Evolutionary conservation across 805 yeast genomes (phyloP), one percentile per base, ranked within the genome.

Genomic region (Myxozyma monticola): DNA sequence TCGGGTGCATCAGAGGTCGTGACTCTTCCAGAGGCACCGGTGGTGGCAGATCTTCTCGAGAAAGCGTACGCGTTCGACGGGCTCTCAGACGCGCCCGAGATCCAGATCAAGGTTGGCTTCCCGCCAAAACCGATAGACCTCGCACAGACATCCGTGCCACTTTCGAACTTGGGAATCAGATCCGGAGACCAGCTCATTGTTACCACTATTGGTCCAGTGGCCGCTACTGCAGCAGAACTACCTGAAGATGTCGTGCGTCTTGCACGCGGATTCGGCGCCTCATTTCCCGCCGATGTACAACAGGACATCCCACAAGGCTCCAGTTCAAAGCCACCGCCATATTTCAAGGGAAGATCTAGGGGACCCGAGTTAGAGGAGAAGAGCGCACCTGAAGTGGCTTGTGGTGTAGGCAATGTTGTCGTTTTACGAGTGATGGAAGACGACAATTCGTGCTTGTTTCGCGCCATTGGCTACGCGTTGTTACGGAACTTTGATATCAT

Each of bases 391-490:
- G 52, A 49, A 28, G 58, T 39, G 14, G 47, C 56, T 3, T 51
- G 55, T 28, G 45, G 48, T 6, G 37, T 30, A 2, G 56, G 43
- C 21, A 37, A 35, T 12, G 49, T 48, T 4, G 45, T 81, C 17
- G 72, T 76, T 7, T 68, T 83, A 6, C 74, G 86, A 25, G 75
- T 77, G 42, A 79, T 84, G 49, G 84, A 86, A 0, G 89, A 85
- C 62, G 91, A 85, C 65, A 85, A 85, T 63, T 83, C 91, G 7
- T 85, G 95, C 62, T 67, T 85, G 46, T 85, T 85, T 68, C 79
- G 84, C 59, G 74, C 90, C 0, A 71, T 85, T 1, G 72, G 81
- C 1, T 80, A 78, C 59, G 76, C 80, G 10, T 63, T 75, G 2
- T 69, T 74, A 56, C 68, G 72, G 34, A 73, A 72, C 36, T 60